phyloP scores from a whole-genome alignment of 306 rosid species.

The Pyrus communis region DNA sequence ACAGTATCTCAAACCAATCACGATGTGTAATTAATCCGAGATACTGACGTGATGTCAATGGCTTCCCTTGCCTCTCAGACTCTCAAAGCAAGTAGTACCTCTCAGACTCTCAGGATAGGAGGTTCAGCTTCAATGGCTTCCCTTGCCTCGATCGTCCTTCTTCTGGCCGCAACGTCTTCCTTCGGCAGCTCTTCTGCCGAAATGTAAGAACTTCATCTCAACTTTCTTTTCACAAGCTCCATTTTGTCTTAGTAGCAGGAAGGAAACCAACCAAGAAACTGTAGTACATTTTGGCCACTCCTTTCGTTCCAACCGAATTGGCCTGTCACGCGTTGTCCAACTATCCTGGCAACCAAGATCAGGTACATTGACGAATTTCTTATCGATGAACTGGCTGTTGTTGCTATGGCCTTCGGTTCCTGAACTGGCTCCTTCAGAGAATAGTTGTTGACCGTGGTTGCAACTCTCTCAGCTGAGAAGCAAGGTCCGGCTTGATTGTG shows the following conservation, averaged over 20 bases:
- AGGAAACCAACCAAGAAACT: slow-evolving; percentile 16
- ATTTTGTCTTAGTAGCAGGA: slow-evolving; percentile 41
- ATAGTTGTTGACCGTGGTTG: slow-evolving; percentile 11
- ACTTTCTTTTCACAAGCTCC: not conserved
- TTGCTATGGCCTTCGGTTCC: not conserved
- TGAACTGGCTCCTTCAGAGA: slow-evolving; percentile 31
- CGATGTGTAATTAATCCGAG: too few relatives aligned
- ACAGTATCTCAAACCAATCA: too few relatives aligned
- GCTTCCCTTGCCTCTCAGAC: too few relatives aligned
- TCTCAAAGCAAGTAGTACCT: not conserved
- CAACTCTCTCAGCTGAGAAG: slow-evolving; percentile 35
- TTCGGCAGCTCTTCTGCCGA: slow-evolving; percentile 22
- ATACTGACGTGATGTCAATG: rapidly evolving
- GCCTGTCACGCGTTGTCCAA: slow-evolving; percentile 68
- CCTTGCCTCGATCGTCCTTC: slow-evolving; percentile 25
- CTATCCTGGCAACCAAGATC: slow-evolving; percentile 96
- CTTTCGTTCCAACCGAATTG: slow-evolving; percentile 38
- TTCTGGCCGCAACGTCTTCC: slow-evolving; percentile 15
- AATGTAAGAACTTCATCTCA: slow-evolving; percentile 29
- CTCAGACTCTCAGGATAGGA: not conserved
- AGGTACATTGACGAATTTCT: slow-evolving; percentile 52
- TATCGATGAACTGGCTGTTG: not conserved
- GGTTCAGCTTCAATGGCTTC: slow-evolving; percentile 29
- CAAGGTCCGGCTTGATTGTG: slow-evolving; percentile 41
- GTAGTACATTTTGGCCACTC: slow-evolving; percentile 18